These are phyloP conservation scores for Helminthosporium solani DNA, from an alignment of 2,329 filamentous ascomycete species.

Conservation along the genomic window DNA sequence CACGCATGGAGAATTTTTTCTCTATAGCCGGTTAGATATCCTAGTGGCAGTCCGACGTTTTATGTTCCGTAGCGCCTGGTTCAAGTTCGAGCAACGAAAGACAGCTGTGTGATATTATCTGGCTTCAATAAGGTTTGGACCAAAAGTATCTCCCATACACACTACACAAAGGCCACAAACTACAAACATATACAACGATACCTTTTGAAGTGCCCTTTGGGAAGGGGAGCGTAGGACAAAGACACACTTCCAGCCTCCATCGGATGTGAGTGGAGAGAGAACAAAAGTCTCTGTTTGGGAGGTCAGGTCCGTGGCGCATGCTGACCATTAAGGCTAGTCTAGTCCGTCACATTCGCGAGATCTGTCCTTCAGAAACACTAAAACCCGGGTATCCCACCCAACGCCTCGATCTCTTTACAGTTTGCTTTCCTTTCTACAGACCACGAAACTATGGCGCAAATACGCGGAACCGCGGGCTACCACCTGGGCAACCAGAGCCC, in stretches of 20 bases:
- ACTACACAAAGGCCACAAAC: too few relatives aligned
- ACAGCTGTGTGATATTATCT: slow-evolving; percentile 1
- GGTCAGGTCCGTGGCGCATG: too few relatives aligned
- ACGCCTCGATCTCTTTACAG: slow-evolving; percentile 19
- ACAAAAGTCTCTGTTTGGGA: too few relatives aligned
- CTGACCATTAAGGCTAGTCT: background rate
- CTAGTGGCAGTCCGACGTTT: background rate
- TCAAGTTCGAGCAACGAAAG: background rate
- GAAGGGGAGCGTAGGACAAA: background rate
- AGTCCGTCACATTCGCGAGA: background rate
- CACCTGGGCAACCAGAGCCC: slow-evolving; percentile 75
- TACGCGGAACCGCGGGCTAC: slow-evolving; percentile 71
- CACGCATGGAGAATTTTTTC: too few relatives aligned
- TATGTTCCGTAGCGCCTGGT: background rate
- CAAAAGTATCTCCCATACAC: background rate
- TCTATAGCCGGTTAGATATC: background rate
- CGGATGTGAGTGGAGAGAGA: background rate
- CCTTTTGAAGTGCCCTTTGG: too few relatives aligned
- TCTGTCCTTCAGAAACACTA: slow-evolving; percentile 24
- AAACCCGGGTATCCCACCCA: slow-evolving; percentile 27
- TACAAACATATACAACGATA: too few relatives aligned
- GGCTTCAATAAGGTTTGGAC: slow-evolving; percentile 5
- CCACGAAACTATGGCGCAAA: slow-evolving; percentile 54
- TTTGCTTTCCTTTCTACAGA: slow-evolving; percentile 6
- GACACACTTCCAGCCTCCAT: background rate